phyloP scores from a whole-genome alignment of 441 rosid genomes.

The Raphanus hybrid region DNA sequence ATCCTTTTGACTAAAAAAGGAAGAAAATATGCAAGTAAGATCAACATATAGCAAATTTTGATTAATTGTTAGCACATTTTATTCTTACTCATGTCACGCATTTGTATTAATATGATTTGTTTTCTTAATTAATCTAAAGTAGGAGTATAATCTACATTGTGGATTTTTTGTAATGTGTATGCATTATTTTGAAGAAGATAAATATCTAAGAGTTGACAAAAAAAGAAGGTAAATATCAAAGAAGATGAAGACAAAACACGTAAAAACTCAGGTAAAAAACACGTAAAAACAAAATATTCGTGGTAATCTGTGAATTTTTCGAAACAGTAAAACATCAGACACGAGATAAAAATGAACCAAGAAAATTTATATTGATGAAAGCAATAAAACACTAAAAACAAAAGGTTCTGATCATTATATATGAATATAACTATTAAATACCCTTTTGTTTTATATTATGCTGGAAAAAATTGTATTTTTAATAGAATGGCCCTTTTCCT shows the following conservation, averaged over 20 bases:
- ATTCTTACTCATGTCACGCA: not conserved
- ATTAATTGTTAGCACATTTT: too few relatives aligned
- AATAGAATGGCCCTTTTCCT: constrained; percentile 17
- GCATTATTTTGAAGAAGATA: not conserved
- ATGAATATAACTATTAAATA: too few relatives aligned
- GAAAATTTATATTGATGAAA: not conserved
- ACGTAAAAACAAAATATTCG: not conserved
- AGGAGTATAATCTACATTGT: not conserved
- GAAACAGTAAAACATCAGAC: not conserved
- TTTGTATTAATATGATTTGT: not conserved
- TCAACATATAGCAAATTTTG: not conserved
- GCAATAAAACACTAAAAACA: not conserved
- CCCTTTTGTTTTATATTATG: not conserved
- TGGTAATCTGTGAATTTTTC: not conserved
- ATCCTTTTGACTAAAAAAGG: not conserved
- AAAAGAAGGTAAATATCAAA: too few relatives aligned
- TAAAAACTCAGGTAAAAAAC: too few relatives aligned
- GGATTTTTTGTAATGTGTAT: not conserved
- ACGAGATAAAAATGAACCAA: not conserved
- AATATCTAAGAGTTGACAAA: not conserved
- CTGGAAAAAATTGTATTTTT: too few relatives aligned
- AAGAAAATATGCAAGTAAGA: not conserved
- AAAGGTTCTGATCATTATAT: not conserved
- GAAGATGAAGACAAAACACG: not conserved
- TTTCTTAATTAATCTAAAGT: not conserved